phyloP scores from a whole-genome alignment of 2,329 filamentous ascomycete genomes.

The Alternaria triticimaculans region DNA sequence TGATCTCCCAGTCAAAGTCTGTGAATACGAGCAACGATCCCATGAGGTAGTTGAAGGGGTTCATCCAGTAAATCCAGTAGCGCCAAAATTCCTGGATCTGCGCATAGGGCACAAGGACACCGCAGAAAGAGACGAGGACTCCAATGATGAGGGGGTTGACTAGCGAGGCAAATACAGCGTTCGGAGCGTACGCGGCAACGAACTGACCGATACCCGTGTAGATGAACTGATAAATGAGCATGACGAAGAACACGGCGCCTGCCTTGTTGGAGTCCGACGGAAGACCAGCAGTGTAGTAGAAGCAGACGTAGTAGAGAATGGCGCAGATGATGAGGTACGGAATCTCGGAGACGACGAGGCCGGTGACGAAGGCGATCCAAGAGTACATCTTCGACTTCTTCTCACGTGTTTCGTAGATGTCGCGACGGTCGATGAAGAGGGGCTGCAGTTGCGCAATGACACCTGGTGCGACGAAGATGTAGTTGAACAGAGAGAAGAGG shows the following conservation, averaged over 20 bases:
- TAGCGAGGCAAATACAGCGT: slow-evolving; percentile 63
- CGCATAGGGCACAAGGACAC: slow-evolving; percentile 69
- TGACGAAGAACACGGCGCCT: slow-evolving; percentile 54
- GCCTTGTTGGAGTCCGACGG: slow-evolving; percentile 57
- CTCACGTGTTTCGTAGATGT: slow-evolving; percentile 65
- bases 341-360: slow-evolving; percentile 73
- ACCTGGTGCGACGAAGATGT: slow-evolving; percentile 51
- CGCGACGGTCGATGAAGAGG: slow-evolving; percentile 53
- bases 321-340: slow-evolving; percentile 68
- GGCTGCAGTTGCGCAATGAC: slow-evolving; percentile 51
- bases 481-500: slow-evolving; percentile 59
- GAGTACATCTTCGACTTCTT: slow-evolving; percentile 73
- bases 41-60: slow-evolving; percentile 55
- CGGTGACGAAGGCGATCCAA: slow-evolving; percentile 73
- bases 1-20: slow-evolving; percentile 51
- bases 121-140: slow-evolving; percentile 35
- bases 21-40: slow-evolving; percentile 50
- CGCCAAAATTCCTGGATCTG: slow-evolving; percentile 74
- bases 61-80: slow-evolving; percentile 51
- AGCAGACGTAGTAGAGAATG: slow-evolving; percentile 67
- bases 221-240: slow-evolving; percentile 72
- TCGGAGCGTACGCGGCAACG: slow-evolving; percentile 54
- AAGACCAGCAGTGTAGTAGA: slow-evolving; percentile 64
- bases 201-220: slow-evolving; percentile 64
- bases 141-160: slow-evolving; percentile 34